Evolutionary conservation across 345 rosid species (phyloP).

Genomic region (Stellera chamaejasme): DNA sequence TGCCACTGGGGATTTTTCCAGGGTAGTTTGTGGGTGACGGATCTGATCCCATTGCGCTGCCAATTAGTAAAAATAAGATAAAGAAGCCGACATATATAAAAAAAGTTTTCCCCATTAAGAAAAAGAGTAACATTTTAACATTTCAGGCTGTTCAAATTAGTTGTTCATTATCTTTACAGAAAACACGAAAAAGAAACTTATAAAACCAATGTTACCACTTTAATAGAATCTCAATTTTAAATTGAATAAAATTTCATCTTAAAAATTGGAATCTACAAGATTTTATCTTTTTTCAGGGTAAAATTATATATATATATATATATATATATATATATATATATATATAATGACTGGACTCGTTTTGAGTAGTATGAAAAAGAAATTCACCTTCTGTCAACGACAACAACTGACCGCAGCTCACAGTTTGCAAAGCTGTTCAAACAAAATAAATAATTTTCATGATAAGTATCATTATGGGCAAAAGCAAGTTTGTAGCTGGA

Average conservation of each 20-base stretch:
- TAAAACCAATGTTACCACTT: too few relatives aligned
- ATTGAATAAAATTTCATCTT: too few relatives aligned
- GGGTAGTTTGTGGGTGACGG: not conserved
- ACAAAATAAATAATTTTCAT: conserved; percentile 1
- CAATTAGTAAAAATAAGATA: not conserved
- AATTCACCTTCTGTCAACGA: conserved; percentile 27
- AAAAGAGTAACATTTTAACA: too few relatives aligned
- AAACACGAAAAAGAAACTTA: too few relatives aligned
- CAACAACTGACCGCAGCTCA: conserved; percentile 37
- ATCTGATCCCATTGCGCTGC: conserved; percentile 8
- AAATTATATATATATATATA: too few relatives aligned
- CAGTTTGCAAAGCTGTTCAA: conserved; percentile 40
- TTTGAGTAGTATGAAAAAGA: not conserved
- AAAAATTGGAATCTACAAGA: too few relatives aligned
- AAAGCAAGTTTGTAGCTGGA: too few relatives aligned
- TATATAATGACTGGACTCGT: not conserved
- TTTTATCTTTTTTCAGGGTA: too few relatives aligned
- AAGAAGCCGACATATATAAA: not conserved
- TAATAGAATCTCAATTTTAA: too few relatives aligned
- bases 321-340: too few relatives aligned
- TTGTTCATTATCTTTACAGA: too few relatives aligned
- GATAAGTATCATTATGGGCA: not conserved
- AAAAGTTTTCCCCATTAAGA: not conserved
- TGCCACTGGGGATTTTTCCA: not conserved
- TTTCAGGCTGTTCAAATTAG: too few relatives aligned